Percentiles rank a stretch among this genome's conserved stretches.
Conservation (phyloP, 2,329 filamentous ascomycete species). For the Trematosphaeria pertusa region DNA sequence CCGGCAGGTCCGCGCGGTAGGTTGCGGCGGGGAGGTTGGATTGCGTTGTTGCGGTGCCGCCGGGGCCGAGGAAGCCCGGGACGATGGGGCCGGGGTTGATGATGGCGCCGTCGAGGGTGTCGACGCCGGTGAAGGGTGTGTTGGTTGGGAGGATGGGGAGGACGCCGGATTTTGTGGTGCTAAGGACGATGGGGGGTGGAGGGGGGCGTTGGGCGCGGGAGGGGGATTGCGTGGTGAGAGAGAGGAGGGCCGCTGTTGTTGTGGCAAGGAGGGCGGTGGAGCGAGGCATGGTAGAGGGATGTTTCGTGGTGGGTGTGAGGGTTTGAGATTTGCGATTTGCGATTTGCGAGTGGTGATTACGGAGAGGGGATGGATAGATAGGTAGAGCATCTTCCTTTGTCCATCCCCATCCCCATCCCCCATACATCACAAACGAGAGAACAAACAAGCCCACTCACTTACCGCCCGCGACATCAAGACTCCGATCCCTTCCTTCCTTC, state of each 20-base stretch:
- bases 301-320: too few species aligned
- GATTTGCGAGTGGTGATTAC: too few species aligned
- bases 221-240: background rate
- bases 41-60: constrained; percentile 28
- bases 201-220: constrained; percentile 17
- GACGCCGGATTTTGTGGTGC: constrained; percentile 30
- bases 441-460: background rate
- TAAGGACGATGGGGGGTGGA: constrained; percentile 20
- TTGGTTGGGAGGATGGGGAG: constrained; percentile 24
- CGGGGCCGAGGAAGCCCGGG: constrained; percentile 29
- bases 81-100: constrained; percentile 26
- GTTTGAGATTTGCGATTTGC: background rate
- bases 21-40: constrained; percentile 26
- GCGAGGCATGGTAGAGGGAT: too few species aligned
- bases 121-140: constrained; percentile 27
- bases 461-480: background rate
- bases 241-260: background rate
- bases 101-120: constrained; percentile 36
- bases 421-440: too few species aligned
- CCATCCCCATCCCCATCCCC: too few species aligned
- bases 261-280: background rate
- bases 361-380: too few species aligned
- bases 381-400: too few species aligned
- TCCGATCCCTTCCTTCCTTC: background rate
- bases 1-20: constrained; percentile 31